These are phyloP conservation scores for Tribonema minus DNA, from an alignment of 108 stramenopile species.

Conservation along the genomic window DNA sequence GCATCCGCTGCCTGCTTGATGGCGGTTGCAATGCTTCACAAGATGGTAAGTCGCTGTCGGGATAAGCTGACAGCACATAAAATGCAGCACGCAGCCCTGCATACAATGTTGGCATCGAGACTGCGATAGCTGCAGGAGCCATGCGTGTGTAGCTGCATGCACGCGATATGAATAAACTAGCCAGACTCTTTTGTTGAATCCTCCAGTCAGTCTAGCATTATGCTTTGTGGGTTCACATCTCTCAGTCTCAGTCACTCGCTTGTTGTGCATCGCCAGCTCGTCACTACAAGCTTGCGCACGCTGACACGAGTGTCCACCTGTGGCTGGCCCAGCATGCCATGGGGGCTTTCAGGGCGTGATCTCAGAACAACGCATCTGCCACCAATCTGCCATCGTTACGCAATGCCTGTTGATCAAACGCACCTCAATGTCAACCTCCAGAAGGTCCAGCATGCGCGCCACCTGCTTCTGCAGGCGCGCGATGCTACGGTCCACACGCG, in stretches of 20 bases:
- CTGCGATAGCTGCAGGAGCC: not conserved
- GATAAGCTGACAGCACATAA: too few species aligned
- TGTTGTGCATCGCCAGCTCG: too few species aligned
- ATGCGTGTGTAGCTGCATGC: not conserved
- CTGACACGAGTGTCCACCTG: not conserved
- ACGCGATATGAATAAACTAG: too few species aligned
- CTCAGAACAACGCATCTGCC: not conserved
- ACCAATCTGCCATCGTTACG: not conserved
- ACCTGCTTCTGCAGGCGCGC: not conserved
- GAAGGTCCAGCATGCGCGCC: not conserved
- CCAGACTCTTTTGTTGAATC: too few species aligned
- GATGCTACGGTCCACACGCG: not conserved
- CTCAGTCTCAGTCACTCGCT: too few species aligned
- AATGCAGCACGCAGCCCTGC: too few species aligned
- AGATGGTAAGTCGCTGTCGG: not conserved
- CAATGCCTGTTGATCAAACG: too few species aligned
- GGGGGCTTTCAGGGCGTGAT: not conserved
- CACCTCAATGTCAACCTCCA: not conserved
- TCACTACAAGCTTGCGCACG: not conserved
- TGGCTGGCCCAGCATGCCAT: not conserved
- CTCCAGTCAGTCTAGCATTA: too few species aligned
- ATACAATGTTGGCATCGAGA: not conserved
- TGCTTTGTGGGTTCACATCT: too few species aligned
- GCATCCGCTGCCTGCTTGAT: not conserved
- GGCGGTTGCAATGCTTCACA: not conserved